Evolutionary conservation across 257 asterid genomes (phyloP).

Genomic region (Solanum lycopersicoides): DNA sequence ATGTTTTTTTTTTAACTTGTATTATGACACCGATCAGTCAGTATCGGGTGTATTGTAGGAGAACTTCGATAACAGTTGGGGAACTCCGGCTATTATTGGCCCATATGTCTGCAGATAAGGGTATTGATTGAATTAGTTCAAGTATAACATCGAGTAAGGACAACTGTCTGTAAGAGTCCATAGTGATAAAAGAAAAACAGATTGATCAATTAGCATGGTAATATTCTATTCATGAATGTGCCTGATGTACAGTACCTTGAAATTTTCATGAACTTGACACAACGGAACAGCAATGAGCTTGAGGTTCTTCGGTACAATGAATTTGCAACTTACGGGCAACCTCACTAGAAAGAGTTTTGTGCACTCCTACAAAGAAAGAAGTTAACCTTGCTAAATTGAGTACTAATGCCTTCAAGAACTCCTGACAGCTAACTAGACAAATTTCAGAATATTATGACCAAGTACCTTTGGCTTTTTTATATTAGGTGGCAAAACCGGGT

Average conservation of each 20-base stretch:
- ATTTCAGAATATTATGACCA: neutral
- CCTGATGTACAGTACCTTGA: slow-evolving; percentile 29
- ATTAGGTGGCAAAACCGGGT: slow-evolving; percentile 60
- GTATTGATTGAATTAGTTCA: neutral
- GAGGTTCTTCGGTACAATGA: slow-evolving; percentile 58
- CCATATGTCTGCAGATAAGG: slow-evolving; percentile 54
- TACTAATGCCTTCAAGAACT: slow-evolving; percentile 1
- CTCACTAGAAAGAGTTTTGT: slow-evolving; percentile 70
- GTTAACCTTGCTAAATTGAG: neutral
- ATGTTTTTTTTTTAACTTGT: neutral
- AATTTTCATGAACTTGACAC: slow-evolving; percentile 51
- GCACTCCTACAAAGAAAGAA: slow-evolving; percentile 37
- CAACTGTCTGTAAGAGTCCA: neutral
- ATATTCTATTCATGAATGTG: neutral
- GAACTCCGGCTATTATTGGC: slow-evolving; percentile 54
- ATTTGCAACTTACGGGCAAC: slow-evolving; percentile 69
- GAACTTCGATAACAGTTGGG: slow-evolving; percentile 74
- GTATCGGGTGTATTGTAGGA: slow-evolving; percentile 52
- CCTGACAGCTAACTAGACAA: neutral
- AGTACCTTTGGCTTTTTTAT: slow-evolving; percentile 60
- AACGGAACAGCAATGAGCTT: slow-evolving; percentile 79
- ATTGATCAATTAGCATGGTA: neutral
- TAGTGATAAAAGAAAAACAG: neutral
- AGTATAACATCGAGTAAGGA: neutral
- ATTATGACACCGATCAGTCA: neutral